Evolutionary conservation across 2,329 filamentous ascomycete species (phyloP), one percentile per base, ranked within the genome.

Genomic region (Penicillium sp.): DNA sequence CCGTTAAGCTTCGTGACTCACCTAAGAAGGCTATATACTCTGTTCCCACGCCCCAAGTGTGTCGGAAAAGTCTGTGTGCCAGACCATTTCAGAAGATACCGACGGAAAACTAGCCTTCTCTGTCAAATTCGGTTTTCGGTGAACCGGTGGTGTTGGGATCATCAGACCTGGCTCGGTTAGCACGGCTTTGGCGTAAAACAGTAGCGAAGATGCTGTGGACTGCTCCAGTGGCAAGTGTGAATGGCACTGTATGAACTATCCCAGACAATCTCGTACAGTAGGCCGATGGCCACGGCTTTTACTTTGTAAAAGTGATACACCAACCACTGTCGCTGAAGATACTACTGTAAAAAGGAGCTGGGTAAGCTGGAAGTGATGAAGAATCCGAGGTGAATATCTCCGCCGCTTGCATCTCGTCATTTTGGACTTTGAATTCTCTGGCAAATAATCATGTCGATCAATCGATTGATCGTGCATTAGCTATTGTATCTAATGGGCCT

Each of bases 111-210:
- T 40, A 39, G 51, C 28, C 40, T n/a, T 43, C 35, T 31, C 27
- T 33, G 28, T 57, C 50, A 16, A 50, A 60, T 53, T 27, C 19
- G 51, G 57, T 35, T 57, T 19, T 46, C 28, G 18, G n/a, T n/a
- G n/a, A n/a, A n/a, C n/a, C n/a, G n/a, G 13, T 16, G 18, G 22
- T 55, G 59, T 43, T 59, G 57, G n/a, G n/a, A 60, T 59, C 59
- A 29, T 10, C n/a, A 43, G 36, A 28, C 11, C 31, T 50, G 9
- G 27, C 41, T 52, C 58, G 58, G 58, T 45, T 61, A 60, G 44
- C 45, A 61, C 56, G 58, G 59, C 56, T 59, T 29, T n/a, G 33
- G 38, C 45, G 36, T 37, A 37, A 48, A 41, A 28, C 35, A 39
- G 16, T 19, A 50, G 51, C 51, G 41, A 56, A 52, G 36, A 53